A percentile compares a stretch with the other conserved stretches of the same genome.
Conservation (phyloP, 2,329 filamentous ascomycete genomes). For the Fusarium sp. region DNA sequence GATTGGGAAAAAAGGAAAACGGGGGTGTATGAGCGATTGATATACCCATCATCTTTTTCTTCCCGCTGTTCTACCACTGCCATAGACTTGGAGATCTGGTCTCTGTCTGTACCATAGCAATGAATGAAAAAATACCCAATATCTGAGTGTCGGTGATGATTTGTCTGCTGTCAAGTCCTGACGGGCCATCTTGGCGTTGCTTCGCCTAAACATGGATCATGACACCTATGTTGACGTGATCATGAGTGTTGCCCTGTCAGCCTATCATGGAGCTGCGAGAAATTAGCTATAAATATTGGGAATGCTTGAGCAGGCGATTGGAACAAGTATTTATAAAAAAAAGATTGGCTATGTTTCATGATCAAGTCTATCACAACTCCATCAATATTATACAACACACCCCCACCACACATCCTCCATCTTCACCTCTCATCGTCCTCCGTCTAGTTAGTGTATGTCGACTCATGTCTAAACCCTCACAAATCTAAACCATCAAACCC, state of each 20-base stretch:
- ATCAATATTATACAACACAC: conserved; percentile 30
- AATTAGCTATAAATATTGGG: neutral
- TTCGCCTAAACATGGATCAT: neutral
- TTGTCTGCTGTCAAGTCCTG: neutral
- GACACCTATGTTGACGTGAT: neutral
- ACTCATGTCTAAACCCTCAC: conserved; percentile 23
- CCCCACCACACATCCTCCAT: neutral
- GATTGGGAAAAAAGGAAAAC: conserved; percentile 21
- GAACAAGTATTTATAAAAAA: neutral
- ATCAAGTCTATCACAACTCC: conserved; percentile 34
- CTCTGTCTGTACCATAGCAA: conserved; percentile 53
- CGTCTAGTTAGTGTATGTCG: conserved; percentile 23
- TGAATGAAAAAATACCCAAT: conserved; percentile 42
- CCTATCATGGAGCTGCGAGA: neutral
- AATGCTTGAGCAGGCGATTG: neutral
- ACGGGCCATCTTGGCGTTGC: neutral
- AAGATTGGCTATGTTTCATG: conserved; percentile 19
- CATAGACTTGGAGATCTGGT: conserved; percentile 50
- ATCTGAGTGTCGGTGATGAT: conserved; percentile 5
- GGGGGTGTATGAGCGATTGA: conserved; percentile 38
- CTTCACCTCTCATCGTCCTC: neutral
- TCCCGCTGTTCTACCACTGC: conserved; percentile 46
- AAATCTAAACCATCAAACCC: conserved; percentile 21
- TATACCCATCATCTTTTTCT: conserved; percentile 39
- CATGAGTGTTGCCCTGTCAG: neutral